Evolutionary conservation across 1,284 basidiomycete genomes (phyloP).

Genomic region (Cryptococcus jaspeensis): DNA sequence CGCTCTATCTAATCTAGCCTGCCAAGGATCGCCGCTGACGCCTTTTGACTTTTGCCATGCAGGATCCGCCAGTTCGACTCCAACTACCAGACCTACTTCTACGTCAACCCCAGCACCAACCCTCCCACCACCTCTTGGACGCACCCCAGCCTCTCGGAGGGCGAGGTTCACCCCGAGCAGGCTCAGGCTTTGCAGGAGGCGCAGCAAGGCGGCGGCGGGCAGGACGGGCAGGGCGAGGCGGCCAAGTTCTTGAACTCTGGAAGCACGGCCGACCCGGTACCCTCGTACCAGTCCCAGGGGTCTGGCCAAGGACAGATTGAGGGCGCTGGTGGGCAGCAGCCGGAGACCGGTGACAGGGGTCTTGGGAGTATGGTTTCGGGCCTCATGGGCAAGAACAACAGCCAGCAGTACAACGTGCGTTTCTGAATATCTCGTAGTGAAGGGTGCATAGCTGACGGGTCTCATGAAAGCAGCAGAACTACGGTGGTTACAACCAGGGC

Average conservation of each 20-base stretch:
- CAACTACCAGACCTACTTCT: constrained; percentile 33
- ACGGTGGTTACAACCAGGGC: constrained; percentile 9
- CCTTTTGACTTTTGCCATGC: neutral
- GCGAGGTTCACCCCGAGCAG: constrained; percentile 39
- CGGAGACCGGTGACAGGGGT: constrained; percentile 20
- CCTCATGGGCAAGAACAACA: constrained; percentile 11
- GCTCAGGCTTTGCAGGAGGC: constrained; percentile 17
- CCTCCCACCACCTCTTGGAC: constrained; percentile 41
- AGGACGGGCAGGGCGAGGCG: constrained; percentile 12
- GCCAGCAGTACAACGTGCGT: neutral
- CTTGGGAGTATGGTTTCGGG: constrained; percentile 20
- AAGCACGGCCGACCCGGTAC: constrained; percentile 16
- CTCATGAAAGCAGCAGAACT: neutral
- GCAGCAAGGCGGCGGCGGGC: constrained; percentile 1
- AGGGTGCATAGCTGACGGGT: neutral
- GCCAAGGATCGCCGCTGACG: neutral
- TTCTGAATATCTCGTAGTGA: neutral
- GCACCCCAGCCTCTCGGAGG: constrained; percentile 27
- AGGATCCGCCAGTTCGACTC: constrained; percentile 41
- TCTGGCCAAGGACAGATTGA: constrained; percentile 2
- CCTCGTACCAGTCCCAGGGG: neutral
- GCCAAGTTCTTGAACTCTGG: constrained; percentile 20
- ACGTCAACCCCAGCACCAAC: constrained; percentile 40
- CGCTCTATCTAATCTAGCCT: neutral
- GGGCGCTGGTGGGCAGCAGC: constrained; percentile 5